phyloP scores from a whole-genome alignment of 768 basidiomycete genomes.

The Nidularia pulvinata region DNA sequence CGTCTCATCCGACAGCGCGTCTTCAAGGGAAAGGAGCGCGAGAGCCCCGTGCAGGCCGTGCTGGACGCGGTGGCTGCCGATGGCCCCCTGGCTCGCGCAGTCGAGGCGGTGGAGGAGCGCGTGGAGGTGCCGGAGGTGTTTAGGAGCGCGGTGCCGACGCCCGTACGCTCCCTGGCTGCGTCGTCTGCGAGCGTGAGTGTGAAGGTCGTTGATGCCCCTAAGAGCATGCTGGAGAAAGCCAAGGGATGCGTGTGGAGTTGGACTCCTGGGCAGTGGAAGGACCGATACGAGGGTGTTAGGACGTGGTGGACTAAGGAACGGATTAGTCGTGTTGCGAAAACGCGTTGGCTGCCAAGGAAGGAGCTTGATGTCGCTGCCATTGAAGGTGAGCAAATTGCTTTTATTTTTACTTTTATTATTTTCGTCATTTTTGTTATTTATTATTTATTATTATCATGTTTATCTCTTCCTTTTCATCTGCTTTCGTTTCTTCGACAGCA shows the following conservation, averaged over 20 bases:
- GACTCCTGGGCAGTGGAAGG: constrained; percentile 26
- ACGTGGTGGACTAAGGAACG: constrained; percentile 64
- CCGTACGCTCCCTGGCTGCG: neutral
- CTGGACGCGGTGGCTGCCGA: constrained; percentile 61
- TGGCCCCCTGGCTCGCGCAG: constrained; percentile 49
- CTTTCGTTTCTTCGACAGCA: no score
- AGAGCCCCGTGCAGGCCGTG: constrained; percentile 55
- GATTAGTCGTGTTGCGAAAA: constrained; percentile 48
- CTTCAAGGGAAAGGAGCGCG: constrained; percentile 35
- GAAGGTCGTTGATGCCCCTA: constrained; percentile 6
- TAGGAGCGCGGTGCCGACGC: constrained; percentile 34
- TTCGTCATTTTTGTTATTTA: no score
- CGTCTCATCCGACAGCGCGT: constrained; percentile 42
- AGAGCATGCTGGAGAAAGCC: no score
- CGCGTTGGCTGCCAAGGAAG: constrained; percentile 54
- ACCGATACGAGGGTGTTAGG: constrained; percentile 14
- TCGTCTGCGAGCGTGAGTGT: neutral
- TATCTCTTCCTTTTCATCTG: no score
- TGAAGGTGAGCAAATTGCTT: constrained; percentile 54
- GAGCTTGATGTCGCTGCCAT: constrained; percentile 64
- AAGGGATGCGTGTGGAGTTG: no score
- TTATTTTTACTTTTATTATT: no score
- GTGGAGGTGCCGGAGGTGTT: constrained; percentile 47
- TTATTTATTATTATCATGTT: no score
- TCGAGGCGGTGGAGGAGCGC: constrained; percentile 41